Conservation (phyloP, 306 rosid genomes). For the Dryas drummondii region DNA sequence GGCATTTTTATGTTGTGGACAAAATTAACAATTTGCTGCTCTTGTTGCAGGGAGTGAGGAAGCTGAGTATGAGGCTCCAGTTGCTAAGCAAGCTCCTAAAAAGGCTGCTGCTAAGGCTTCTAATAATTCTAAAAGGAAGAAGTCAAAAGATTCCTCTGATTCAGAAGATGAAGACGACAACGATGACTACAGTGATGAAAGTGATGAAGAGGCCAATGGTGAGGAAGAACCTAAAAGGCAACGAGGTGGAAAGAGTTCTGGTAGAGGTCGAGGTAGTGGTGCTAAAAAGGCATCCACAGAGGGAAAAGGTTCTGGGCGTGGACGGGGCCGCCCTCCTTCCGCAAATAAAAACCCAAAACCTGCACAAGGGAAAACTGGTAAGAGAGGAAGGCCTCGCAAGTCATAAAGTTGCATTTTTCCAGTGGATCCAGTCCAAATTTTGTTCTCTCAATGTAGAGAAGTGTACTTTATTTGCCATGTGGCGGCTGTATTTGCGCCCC, state of each 20-base stretch:
- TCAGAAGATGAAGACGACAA: conserved; percentile 57
- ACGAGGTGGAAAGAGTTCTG: conserved; percentile 52
- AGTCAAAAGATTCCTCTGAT: conserved; percentile 59
- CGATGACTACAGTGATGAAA: conserved; percentile 46
- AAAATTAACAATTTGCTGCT: background rate
- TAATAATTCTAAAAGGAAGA: conserved; percentile 68
- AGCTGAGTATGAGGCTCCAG: conserved; percentile 35
- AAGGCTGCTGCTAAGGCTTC: conserved; percentile 57
- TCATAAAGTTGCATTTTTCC: conserved; percentile 28
- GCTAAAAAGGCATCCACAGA: conserved; percentile 38
- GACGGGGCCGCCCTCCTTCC: conserved; percentile 55
- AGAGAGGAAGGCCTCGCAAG: conserved; percentile 90
- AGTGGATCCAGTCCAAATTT: conserved; percentile 30
- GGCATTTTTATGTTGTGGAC: no score
- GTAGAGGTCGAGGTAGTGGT: conserved; percentile 57
- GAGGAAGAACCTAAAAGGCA: conserved; percentile 34
- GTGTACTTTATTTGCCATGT: conserved; percentile 29
- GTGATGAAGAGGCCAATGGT: conserved; percentile 65
- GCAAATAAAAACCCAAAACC: conserved; percentile 48
- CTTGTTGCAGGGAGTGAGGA: conserved; percentile 48
- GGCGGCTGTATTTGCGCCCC: conserved; percentile 35
- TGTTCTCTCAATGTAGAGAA: conserved; percentile 54
- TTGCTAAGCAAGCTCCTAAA: conserved; percentile 57
- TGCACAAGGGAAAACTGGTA: conserved; percentile 53
- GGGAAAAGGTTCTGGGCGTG: conserved; percentile 47